Percentiles rank a stretch among this genome's conserved stretches.
Evolutionary conservation across 352 stramenopile species (phyloP).

Genomic region (Phytophthora melonis): DNA sequence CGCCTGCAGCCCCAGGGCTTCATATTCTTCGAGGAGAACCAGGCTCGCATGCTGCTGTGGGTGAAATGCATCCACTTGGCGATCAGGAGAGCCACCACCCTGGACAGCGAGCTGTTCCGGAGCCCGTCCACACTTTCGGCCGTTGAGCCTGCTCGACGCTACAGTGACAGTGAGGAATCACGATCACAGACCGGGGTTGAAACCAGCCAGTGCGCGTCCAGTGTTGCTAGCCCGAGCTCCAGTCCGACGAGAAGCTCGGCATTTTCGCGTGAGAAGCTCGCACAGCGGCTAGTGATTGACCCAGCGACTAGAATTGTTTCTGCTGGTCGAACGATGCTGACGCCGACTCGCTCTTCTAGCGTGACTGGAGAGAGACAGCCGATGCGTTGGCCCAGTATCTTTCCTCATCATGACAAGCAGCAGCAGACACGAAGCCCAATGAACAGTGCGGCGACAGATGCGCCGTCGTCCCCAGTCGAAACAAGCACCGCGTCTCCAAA

Average conservation of each 20-base stretch:
- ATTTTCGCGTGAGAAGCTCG: conserved; percentile 41
- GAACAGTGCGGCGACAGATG: conserved; percentile 30
- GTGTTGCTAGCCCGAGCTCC: conserved; percentile 5
- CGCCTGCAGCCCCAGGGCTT: conserved; percentile 70
- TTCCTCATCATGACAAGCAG: conserved; percentile 42
- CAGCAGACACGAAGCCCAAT: conserved; percentile 43
- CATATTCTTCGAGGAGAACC: conserved; percentile 79
- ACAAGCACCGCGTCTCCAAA: conserved; percentile 18
- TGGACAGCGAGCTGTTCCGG: conserved; percentile 56
- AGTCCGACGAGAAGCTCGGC: conserved; percentile 27
- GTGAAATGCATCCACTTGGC: conserved; percentile 81
- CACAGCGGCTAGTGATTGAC: conserved; percentile 47
- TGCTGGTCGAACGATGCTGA: conserved; percentile 33
- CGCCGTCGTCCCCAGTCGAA: conserved; percentile 14
- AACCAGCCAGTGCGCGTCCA: conserved; percentile 10
- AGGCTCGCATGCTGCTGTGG: conserved; percentile 74
- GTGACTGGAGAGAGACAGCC: conserved; percentile 26
- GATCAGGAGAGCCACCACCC: conserved; percentile 60
- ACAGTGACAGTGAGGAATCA: conserved; percentile 37
- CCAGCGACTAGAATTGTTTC: conserved; percentile 28
- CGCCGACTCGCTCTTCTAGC: conserved; percentile 31
- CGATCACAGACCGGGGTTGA: conserved; percentile 15
- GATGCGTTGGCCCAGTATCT: conserved; percentile 49
- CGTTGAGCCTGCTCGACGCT: conserved; percentile 9
- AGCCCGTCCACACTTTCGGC: conserved; percentile 29